Evolutionary conservation across 202 grass and related monocot species (phyloP), one percentile per base, ranked within the genome.

Genomic region (Dendrocalamus latiflorus): DNA sequence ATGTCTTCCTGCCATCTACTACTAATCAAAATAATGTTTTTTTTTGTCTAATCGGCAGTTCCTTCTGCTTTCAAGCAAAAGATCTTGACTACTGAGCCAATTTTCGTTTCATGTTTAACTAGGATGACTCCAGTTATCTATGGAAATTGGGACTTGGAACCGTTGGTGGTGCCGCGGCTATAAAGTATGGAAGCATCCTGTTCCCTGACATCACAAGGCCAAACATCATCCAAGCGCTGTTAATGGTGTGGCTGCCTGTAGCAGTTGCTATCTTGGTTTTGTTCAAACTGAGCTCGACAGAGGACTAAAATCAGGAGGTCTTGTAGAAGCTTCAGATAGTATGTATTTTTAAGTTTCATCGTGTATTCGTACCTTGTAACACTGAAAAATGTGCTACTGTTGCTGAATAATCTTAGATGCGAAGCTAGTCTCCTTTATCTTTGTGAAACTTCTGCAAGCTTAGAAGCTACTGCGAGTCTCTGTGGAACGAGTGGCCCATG

Each of bases 181-280:
- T 95, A 6, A 98, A 98, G 72, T 98, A 98, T 53, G 92, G 95
- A 33, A 98, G 90, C 79, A 60, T 91, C 44, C 71, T 93, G 85
- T 84, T 98, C 30, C 95, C 95, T 48, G 87, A 88, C 48, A 85
- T 95, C 77, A 93, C 92, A 44, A 86, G 80, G 75, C 91, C 95
- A 2, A 90, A 93, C 77, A 85, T 98, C 36, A 41, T 88, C 12
- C 79, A 91, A 83, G 95, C 89, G 70, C 85, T 95, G 59, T 53
- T 91, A 11, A 91, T 93, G 92, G n/a, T n/a, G n/a, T n/a, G n/a
- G n/a, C n/a, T n/a, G n/a, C n/a, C n/a, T n/a, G n/a, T n/a, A n/a
- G n/a, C n/a, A n/a, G 89, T 98, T 56, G 90, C 91, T 18, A 77
- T 83, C 51, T 33, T 95, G 44, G 51, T 95, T 64, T 72, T 98